Percentiles rank a stretch among this genome's conserved stretches.
Evolutionary conservation across 306 rosid species (phyloP).

Genomic region (Medicago arabica): DNA sequence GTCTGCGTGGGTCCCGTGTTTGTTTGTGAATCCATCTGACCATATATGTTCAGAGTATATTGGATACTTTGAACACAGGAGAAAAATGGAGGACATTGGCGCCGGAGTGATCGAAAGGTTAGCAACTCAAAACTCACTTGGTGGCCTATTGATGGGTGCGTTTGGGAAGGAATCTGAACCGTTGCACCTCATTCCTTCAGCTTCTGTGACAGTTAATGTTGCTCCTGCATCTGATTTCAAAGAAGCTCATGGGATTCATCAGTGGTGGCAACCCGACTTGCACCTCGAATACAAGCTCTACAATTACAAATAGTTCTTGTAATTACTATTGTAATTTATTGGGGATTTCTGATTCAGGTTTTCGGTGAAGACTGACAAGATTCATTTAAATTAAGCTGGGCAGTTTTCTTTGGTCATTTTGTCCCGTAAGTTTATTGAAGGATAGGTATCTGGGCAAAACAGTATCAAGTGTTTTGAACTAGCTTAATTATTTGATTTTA

Average conservation of each 20-base stretch:
- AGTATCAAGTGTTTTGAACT: background rate
- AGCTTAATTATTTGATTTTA: background rate
- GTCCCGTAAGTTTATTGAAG: background rate
- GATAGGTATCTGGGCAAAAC: background rate
- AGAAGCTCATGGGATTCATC: constrained; percentile 97
- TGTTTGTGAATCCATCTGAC: constrained; percentile 82
- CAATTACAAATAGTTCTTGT: constrained; percentile 53
- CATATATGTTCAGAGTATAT: constrained; percentile 81
- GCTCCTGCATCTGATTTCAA: constrained; percentile 63
- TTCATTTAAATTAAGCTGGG: constrained; percentile 4
- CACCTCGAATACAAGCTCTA: constrained; percentile 52
- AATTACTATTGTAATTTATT: constrained; percentile 7
- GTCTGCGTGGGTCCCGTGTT: constrained; percentile 75
- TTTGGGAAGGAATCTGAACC: constrained; percentile 78
- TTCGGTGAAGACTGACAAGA: constrained; percentile 10
- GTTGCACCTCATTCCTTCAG: constrained; percentile 91
- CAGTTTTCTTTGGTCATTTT: constrained; percentile 8
- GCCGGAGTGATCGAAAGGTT: constrained; percentile 80
- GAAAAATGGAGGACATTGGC: constrained; percentile 83
- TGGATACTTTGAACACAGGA: constrained; percentile 93
- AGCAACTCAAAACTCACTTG: constrained; percentile 85
- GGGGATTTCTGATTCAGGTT: constrained; percentile 10
- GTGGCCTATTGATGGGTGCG: constrained; percentile 72
- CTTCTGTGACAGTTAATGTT: constrained; percentile 59
- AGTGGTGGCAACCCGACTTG: constrained; percentile 87